phyloP scores from a whole-genome alignment of 495 filamentous ascomycete species.

The Podospora bellae-mahoneyi region DNA sequence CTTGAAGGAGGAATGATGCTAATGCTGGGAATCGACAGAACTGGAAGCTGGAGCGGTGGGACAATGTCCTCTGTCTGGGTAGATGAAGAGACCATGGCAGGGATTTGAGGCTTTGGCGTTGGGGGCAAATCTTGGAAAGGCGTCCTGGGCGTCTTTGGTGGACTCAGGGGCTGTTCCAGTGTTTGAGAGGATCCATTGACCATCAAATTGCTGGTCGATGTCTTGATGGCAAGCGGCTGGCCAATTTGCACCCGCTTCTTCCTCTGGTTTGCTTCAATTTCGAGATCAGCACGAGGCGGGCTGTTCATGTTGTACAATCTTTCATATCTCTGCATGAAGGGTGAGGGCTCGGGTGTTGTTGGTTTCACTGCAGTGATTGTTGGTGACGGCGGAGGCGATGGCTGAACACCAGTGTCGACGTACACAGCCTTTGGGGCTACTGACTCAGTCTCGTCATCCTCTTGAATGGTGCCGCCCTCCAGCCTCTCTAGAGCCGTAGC shows the following conservation, averaged over 20 bases:
- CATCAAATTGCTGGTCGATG: slow-evolving; percentile 47
- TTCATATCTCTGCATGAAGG: slow-evolving; percentile 31
- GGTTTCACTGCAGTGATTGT: slow-evolving; percentile 42
- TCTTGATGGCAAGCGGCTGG: slow-evolving; percentile 42
- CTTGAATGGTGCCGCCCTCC: slow-evolving; percentile 47
- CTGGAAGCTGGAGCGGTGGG: slow-evolving; percentile 33
- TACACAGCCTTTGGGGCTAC: slow-evolving; percentile 43
- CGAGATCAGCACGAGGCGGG: slow-evolving; percentile 46
- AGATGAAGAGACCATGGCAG: slow-evolving; percentile 46
- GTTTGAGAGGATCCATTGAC: slow-evolving; percentile 73
- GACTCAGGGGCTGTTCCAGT: slow-evolving; percentile 60
- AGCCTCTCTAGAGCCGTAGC: slow-evolving; percentile 48
- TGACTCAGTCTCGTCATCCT: slow-evolving; percentile 43
- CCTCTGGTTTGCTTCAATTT: slow-evolving; percentile 68
- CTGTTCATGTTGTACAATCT: slow-evolving; percentile 39
- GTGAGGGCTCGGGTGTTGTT: slow-evolving; percentile 38
- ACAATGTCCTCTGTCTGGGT: slow-evolving; percentile 66
- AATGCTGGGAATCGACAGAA: slow-evolving; percentile 56
- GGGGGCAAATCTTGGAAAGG: slow-evolving; percentile 36
- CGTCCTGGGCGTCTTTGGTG: slow-evolving; percentile 63
- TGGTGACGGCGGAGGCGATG: slow-evolving; percentile 76
- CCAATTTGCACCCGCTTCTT: slow-evolving; percentile 58
- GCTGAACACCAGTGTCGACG: slow-evolving; percentile 74
- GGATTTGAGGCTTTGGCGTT: slow-evolving; percentile 27
- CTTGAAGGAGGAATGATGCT: slow-evolving; percentile 57